phyloP scores from a whole-genome alignment of 306 rosid genomes.

The Rosa multiflora region DNA sequence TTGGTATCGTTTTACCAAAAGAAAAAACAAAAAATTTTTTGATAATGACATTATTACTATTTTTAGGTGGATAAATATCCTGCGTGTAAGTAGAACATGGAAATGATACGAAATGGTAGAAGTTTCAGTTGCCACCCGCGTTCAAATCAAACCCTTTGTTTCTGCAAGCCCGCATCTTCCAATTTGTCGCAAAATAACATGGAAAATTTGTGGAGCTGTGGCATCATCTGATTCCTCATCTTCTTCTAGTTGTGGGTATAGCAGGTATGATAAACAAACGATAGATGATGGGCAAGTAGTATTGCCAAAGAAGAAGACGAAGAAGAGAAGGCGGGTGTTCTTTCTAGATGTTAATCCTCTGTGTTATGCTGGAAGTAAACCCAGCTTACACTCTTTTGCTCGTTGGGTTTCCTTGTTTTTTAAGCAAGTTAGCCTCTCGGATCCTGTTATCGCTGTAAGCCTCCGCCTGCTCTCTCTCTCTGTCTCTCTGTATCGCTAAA shows the following conservation, averaged over 20 bases:
- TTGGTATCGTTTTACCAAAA: too few relatives aligned
- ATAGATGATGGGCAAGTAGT: conserved; percentile 29
- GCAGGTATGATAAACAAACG: conserved; percentile 27
- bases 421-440: conserved; percentile 51
- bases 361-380: conserved; percentile 66
- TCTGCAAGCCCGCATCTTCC: conserved; percentile 17
- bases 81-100: background rate
- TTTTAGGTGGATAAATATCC: background rate
- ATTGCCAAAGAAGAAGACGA: conserved; percentile 12
- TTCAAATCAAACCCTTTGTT: conserved; percentile 33
- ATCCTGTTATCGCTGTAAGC: conserved; percentile 80
- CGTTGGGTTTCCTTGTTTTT: conserved; percentile 72
- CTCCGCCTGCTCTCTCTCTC: background rate
- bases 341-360: conserved; percentile 86
- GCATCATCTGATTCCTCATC: conserved; percentile 18
- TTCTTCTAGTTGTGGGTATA: conserved; percentile 12
- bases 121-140: conserved; percentile 23
- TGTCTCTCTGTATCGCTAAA: background rate
- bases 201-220: conserved; percentile 22
- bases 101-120: conserved; percentile 25
- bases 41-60: too few relatives aligned
- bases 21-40: too few relatives aligned
- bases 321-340: conserved; percentile 47
- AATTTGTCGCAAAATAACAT: background rate
- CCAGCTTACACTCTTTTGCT: conserved; percentile 64